Conservation (phyloP, 768 basidiomycete genomes). For the Kockovaella imperatae region DNA sequence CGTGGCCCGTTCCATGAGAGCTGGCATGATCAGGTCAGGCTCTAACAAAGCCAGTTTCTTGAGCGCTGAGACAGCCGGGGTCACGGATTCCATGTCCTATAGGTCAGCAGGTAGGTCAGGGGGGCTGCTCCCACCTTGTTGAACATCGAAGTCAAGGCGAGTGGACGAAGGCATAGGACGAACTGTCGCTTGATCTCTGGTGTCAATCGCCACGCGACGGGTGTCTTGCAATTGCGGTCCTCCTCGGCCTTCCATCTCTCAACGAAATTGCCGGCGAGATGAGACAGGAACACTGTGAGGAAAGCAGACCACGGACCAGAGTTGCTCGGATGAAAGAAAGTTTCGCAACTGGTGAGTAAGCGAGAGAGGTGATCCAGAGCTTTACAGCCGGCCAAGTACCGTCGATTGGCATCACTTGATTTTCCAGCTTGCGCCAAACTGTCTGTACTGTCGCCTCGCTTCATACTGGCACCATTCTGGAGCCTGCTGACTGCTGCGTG, state of each 20-base stretch:
- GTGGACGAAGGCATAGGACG: constrained; percentile 70
- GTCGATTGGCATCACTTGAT: constrained; percentile 47
- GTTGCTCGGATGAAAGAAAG: constrained; percentile 85
- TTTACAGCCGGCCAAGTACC: constrained; percentile 72
- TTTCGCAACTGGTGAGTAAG: constrained; percentile 76
- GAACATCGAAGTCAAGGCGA: constrained; percentile 82
- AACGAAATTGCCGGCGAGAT: constrained; percentile 74
- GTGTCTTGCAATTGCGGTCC: constrained; percentile 70
- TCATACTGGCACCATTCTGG: constrained; percentile 45
- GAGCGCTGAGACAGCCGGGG: constrained; percentile 68
- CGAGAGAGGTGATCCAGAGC: constrained; percentile 78
- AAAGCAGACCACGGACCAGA: constrained; percentile 68
- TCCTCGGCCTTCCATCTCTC: constrained; percentile 68
- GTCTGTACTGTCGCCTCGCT: constrained; percentile 49
- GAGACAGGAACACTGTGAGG: constrained; percentile 60
- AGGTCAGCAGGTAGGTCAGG: background rate
- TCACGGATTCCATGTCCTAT: constrained; percentile 59
- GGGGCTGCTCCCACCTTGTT: constrained; percentile 50
- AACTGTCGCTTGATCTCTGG: constrained; percentile 71
- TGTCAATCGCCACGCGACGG: constrained; percentile 68
- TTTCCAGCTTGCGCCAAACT: constrained; percentile 36
- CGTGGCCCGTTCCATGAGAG: constrained; percentile 72
- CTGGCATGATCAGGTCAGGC: constrained; percentile 73
- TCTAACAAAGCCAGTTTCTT: constrained; percentile 78
- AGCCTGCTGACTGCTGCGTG: constrained; percentile 42